Conservation (phyloP, 768 basidiomycete species). For the Phylloporus rhodoxanthus region DNA sequence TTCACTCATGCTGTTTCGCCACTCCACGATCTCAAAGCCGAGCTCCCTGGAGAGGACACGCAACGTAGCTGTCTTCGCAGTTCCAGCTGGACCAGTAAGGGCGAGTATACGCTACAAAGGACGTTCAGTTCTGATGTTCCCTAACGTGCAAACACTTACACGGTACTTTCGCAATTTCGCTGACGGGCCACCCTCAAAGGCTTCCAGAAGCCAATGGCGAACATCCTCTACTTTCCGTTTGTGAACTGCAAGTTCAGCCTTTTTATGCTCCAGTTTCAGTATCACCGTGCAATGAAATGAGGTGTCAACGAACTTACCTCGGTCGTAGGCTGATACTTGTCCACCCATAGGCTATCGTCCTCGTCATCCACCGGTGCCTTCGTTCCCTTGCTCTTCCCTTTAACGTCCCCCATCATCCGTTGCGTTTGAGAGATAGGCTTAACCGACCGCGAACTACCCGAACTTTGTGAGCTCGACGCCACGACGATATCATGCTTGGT, state of each 20-base stretch:
- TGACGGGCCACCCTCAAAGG: conserved; percentile 61
- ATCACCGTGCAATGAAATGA: background rate
- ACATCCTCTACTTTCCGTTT: conserved; percentile 74
- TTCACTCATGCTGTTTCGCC: conserved; percentile 67
- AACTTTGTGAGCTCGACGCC: conserved; percentile 5
- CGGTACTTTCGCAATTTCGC: conserved; percentile 67
- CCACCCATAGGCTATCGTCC: conserved; percentile 53
- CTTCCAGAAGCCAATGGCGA: conserved; percentile 66
- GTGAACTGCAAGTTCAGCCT: conserved; percentile 78
- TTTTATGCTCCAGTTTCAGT: background rate
- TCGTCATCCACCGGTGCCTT: background rate
- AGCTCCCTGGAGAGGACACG: conserved; percentile 70
- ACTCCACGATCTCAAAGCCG: conserved; percentile 78
- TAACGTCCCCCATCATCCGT: conserved; percentile 8
- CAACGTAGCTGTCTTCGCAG: conserved; percentile 84
- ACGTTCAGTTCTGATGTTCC: background rate
- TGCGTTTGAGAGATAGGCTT: conserved; percentile 1
- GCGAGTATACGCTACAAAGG: conserved; percentile 68
- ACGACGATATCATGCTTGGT: conserved; percentile 10
- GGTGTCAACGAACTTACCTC: conserved; percentile 37
- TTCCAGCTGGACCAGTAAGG: conserved; percentile 84
- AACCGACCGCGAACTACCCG: background rate
- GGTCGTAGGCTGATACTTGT: conserved; percentile 54
- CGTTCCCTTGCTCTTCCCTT: conserved; percentile 22
- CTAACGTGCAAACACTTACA: conserved; percentile 37